Conservation (phyloP, 2,329 filamentous ascomycete species). For the Davidsoniella eucalypti region DNA sequence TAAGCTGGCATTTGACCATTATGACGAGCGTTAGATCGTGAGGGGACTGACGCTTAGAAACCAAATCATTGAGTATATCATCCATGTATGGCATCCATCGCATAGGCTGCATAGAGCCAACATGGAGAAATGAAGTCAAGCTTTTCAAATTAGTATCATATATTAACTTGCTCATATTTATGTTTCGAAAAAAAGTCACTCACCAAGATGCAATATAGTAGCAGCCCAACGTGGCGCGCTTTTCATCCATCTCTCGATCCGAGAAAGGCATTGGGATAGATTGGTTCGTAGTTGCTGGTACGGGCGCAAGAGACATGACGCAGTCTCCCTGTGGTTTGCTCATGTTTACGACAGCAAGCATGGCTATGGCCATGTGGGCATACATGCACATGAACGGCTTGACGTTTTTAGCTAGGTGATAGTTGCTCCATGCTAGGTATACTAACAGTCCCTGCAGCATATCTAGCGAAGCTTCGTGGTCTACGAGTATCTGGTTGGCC, state of each 20-base stretch:
- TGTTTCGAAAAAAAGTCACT: not conserved
- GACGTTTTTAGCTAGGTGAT: conserved; percentile 6
- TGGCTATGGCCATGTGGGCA: conserved; percentile 8
- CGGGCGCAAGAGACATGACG: not conserved
- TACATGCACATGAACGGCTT: conserved; percentile 7
- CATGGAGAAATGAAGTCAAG: conserved; percentile 13
- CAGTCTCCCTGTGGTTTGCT: conserved; percentile 9
- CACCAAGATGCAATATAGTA: conserved; percentile 18
- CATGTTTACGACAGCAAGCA: conserved; percentile 9
- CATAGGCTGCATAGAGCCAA: conserved; percentile 25
- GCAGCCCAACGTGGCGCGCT: conserved; percentile 11
- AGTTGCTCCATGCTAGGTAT: conserved; percentile 18
- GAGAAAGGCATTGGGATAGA: conserved; percentile 5
- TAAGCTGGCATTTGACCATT: conserved; percentile 9
- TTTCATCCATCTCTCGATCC: conserved; percentile 12
- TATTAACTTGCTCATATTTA: too few species aligned
- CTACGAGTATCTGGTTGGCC: conserved; percentile 15
- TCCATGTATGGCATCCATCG: conserved; percentile 39
- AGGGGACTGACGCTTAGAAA: conserved; percentile 15
- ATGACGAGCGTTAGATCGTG: conserved; percentile 6
- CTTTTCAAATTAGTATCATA: not conserved
- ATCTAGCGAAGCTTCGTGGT: conserved; percentile 17
- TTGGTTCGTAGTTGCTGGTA: not conserved
- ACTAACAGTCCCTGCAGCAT: conserved; percentile 18
- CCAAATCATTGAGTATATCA: conserved; percentile 31